These are phyloP conservation scores for Furcasterigmium furcatum DNA, from an alignment of 2,329 filamentous ascomycete genomes.

Conservation along the genomic window DNA sequence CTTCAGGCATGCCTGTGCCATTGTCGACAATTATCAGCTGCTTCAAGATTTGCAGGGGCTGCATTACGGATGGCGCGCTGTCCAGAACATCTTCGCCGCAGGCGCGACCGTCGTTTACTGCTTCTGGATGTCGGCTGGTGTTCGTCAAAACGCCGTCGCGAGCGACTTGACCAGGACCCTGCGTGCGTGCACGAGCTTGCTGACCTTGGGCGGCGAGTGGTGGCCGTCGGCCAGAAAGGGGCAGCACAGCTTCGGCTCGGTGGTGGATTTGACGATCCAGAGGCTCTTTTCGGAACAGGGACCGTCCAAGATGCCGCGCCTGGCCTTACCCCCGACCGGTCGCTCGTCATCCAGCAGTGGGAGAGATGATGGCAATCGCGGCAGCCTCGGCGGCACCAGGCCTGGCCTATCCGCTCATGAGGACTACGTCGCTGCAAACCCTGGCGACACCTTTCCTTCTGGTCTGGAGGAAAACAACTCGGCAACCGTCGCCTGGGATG, in stretches of 20 bases:
- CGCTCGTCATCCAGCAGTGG: not conserved
- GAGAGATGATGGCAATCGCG: not conserved
- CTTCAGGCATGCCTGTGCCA: slow-evolving; percentile 20
- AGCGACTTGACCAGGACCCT: slow-evolving; percentile 13
- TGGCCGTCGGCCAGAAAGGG: slow-evolving; percentile 31
- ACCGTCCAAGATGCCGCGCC: slow-evolving; percentile 7
- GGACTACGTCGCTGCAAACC: not conserved
- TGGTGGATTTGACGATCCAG: slow-evolving; percentile 22
- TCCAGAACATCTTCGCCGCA: slow-evolving; percentile 32
- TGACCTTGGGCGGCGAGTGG: slow-evolving; percentile 35
- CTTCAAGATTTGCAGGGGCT: slow-evolving; percentile 24
- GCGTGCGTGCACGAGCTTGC: slow-evolving; percentile 28
- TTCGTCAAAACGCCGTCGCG: slow-evolving; percentile 17
- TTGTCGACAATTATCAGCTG: slow-evolving; percentile 22
- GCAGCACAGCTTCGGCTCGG: slow-evolving; percentile 22
- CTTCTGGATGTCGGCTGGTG: slow-evolving; percentile 25
- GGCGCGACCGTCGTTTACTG: slow-evolving; percentile 34
- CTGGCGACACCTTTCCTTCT: not conserved
- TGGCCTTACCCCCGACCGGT: not conserved
- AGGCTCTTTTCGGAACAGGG: slow-evolving; percentile 9
- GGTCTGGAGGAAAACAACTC: not conserved
- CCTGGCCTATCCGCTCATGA: no score
- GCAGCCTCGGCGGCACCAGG: no score
- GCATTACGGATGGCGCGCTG: slow-evolving; percentile 29
- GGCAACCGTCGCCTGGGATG: not conserved